phyloP scores from a whole-genome alignment of 345 rosid species.

The Streptanthus diversifolius region DNA sequence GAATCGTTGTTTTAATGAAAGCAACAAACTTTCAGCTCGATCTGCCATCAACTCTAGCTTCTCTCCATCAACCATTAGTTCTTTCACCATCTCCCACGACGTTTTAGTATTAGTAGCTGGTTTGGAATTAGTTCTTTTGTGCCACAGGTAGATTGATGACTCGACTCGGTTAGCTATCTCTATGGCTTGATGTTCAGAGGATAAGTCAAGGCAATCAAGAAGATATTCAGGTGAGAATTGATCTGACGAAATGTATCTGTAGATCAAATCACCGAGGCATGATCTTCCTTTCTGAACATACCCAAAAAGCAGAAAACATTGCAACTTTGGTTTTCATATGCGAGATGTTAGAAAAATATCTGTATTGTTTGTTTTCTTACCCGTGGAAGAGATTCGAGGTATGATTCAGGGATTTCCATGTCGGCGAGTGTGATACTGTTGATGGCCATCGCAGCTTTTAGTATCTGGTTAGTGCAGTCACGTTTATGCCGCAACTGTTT shows the following conservation, averaged over 20 bases:
- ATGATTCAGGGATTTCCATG: conserved; percentile 90
- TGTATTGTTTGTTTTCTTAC: conserved; percentile 31
- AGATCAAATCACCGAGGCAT: conserved; percentile 77
- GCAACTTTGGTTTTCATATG: not conserved
- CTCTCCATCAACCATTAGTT: conserved; percentile 78
- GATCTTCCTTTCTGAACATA: conserved; percentile 77
- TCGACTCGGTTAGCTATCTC: conserved; percentile 91
- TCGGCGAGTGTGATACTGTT: conserved; percentile 73
- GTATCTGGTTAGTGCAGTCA: conserved; percentile 93
- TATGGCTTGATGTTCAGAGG: conserved; percentile 92
- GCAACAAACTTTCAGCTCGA: conserved; percentile 79
- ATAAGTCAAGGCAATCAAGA: conserved; percentile 84
- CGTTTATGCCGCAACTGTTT: conserved; percentile 88
- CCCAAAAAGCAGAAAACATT: not conserved
- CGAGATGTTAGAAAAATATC: not conserved
- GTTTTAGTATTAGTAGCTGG: conserved; percentile 55
- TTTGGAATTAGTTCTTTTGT: conserved; percentile 52
- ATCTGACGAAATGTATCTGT: conserved; percentile 76
- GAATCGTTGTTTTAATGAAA: conserved; percentile 84
- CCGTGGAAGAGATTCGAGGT: conserved; percentile 86
- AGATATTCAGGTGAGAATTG: conserved; percentile 83
- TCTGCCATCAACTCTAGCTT: conserved; percentile 83
- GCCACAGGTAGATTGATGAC: conserved; percentile 77
- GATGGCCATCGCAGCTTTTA: conserved; percentile 98
- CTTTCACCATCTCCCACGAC: conserved; percentile 93